These are phyloP conservation scores for Plasmodium cynomolgi DNA, from an alignment of 169 alveolate genomes.

Conservation along the genomic window DNA sequence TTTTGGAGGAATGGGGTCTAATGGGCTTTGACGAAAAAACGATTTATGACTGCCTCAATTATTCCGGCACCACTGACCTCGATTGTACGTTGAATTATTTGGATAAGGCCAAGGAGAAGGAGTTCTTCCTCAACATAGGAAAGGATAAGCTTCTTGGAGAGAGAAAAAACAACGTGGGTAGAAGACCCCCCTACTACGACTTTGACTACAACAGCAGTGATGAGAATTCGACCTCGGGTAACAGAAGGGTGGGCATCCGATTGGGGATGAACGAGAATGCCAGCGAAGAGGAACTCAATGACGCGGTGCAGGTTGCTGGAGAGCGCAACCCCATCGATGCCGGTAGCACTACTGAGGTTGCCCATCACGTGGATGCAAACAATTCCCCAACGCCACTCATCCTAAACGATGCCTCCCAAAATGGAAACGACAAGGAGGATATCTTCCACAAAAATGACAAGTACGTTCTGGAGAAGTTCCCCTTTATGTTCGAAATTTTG, in stretches of 20 bases:
- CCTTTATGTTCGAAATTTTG: conserved; percentile 49
- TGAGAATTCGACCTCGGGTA: neutral
- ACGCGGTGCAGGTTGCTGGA: neutral
- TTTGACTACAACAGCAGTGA: conserved; percentile 50
- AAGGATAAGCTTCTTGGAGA: conserved; percentile 1
- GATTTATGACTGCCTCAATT: conserved; percentile 40
- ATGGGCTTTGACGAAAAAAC: conserved; percentile 73
- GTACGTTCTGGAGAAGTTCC: conserved; percentile 46
- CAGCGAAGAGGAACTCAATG: neutral
- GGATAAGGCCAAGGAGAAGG: conserved; percentile 58
- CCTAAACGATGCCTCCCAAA: neutral
- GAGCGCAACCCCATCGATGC: neutral
- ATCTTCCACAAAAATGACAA: conserved; percentile 40
- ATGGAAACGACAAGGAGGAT: neutral
- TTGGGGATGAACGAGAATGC: neutral
- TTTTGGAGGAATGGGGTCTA: conserved; percentile 32
- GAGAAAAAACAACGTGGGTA: neutral
- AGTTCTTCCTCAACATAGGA: neutral
- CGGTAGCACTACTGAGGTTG: neutral
- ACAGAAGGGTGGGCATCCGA: neutral
- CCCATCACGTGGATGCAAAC: neutral
- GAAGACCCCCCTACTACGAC: conserved; percentile 16
- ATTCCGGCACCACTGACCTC: conserved; percentile 68
- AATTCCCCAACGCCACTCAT: neutral
- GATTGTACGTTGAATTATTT: conserved; percentile 62